Percentiles rank a stretch among this genome's conserved stretches.
Conservation (phyloP, 2,329 filamentous ascomycete species). For the Pseudogymnoascus sp. region DNA sequence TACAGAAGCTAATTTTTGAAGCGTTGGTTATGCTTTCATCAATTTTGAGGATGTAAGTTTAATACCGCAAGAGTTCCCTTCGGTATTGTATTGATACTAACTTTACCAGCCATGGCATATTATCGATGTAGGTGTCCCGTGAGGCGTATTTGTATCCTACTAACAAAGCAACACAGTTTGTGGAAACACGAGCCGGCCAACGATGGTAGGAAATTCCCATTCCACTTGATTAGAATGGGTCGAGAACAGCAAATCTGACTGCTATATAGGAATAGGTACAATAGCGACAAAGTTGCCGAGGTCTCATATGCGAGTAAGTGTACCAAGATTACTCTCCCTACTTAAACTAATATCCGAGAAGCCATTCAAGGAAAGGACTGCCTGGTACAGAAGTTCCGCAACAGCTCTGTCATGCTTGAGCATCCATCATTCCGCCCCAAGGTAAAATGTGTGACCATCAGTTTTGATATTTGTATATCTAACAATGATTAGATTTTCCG, state of each 20-base stretch:
- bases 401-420: conserved; percentile 93
- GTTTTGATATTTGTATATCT: conserved; percentile 41
- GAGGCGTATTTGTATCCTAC: conserved; percentile 13
- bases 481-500: conserved; percentile 47
- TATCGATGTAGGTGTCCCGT: conserved; percentile 49
- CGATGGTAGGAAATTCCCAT: conserved; percentile 45
- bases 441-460: conserved; percentile 36
- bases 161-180: conserved; percentile 48
- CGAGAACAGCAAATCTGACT: not conserved
- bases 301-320: conserved; percentile 88
- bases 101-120: conserved; percentile 58
- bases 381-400: conserved; percentile 88
- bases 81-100: conserved; percentile 29
- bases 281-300: conserved; percentile 76
- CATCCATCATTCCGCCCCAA: conserved; percentile 74
- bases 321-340: not conserved
- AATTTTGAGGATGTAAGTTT: conserved; percentile 73
- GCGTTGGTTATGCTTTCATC: conserved; percentile 94
- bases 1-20: conserved; percentile 35
- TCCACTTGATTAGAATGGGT: conserved; percentile 7
- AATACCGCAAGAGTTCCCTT: not conserved
- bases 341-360: conserved; percentile 31
- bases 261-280: conserved; percentile 61
- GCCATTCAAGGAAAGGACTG: conserved; percentile 90
- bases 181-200: conserved; percentile 60